phyloP scores from a whole-genome alignment of 768 basidiomycete genomes.

The Russula foetens region DNA sequence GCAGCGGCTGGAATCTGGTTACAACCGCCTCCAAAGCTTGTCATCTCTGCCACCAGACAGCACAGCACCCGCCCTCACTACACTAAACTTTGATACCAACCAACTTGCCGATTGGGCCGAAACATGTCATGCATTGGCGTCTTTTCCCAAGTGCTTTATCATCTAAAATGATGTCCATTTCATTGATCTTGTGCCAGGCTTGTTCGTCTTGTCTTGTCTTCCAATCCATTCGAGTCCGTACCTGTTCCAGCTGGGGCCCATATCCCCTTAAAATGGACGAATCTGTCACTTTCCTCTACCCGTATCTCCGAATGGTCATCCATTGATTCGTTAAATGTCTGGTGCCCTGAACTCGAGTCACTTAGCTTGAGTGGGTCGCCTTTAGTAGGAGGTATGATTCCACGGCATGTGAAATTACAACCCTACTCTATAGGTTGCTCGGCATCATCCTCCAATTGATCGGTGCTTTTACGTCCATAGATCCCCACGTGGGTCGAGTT shows the following conservation, averaged over 20 bases:
- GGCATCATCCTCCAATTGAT: neutral
- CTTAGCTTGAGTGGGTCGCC: slow-evolving; percentile 60
- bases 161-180: neutral
- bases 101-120: slow-evolving; percentile 47
- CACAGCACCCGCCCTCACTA: slow-evolving; percentile 28
- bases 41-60: neutral
- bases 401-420: neutral
- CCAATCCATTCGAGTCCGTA: slow-evolving; percentile 41
- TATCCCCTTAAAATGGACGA: slow-evolving; percentile 35
- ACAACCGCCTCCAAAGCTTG: slow-evolving; percentile 47
- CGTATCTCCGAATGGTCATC: slow-evolving; percentile 47
- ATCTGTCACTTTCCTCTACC: slow-evolving; percentile 61
- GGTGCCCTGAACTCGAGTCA: slow-evolving; percentile 61
- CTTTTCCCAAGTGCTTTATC: slow-evolving; percentile 5
- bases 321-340: slow-evolving; percentile 55
- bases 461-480: slow-evolving; percentile 23
- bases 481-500: slow-evolving; percentile 30
- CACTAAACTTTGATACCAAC: slow-evolving; percentile 70
- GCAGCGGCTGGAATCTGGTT: slow-evolving; percentile 56
- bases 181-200: slow-evolving; percentile 36
- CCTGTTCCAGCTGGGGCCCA: slow-evolving; percentile 26
- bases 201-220: slow-evolving; percentile 55
- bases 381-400: slow-evolving; percentile 43
- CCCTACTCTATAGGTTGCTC: neutral
- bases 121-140: slow-evolving; percentile 31